These are phyloP conservation scores for Plasmopara viticola DNA, from an alignment of 352 stramenopile species.

Conservation along the genomic window DNA sequence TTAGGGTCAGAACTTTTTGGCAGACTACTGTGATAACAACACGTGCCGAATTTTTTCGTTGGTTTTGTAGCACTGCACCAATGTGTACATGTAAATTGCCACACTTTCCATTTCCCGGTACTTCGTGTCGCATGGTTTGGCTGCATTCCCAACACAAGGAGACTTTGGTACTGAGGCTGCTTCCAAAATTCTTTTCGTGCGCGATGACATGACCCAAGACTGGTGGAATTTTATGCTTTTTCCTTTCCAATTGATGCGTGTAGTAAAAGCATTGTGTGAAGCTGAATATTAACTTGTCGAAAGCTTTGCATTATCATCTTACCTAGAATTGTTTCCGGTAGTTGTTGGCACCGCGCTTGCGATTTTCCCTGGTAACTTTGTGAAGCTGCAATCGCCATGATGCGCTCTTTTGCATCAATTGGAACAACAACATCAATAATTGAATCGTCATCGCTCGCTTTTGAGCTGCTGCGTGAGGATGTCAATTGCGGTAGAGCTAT, in stretches of 20 bases:
- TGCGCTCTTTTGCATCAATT: constrained; percentile 27
- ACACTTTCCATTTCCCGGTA: constrained; percentile 29
- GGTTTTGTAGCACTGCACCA: constrained; percentile 49
- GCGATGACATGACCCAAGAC: constrained; percentile 33
- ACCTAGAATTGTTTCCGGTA: constrained; percentile 7
- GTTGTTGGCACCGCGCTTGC: constrained; percentile 4
- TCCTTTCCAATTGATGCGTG: background rate
- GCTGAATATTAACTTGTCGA: background rate
- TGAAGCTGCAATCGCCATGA: constrained; percentile 16
- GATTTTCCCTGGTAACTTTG: constrained; percentile 9
- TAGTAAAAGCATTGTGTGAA: background rate
- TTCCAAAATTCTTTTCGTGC: constrained; percentile 31
- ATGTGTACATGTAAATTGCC: constrained; percentile 39
- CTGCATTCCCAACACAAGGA: constrained; percentile 1
- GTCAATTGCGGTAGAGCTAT: constrained; percentile 1
- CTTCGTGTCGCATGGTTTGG: constrained; percentile 12
- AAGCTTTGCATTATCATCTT: background rate
- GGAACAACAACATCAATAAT: constrained; percentile 13
- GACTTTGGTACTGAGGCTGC: constrained; percentile 14
- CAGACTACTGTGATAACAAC: background rate
- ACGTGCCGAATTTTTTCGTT: constrained; percentile 30
- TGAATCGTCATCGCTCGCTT: constrained; percentile 11
- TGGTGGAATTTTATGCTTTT: constrained; percentile 17
- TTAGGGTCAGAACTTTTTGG: background rate
- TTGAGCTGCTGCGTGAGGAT: constrained; percentile 10